Evolutionary conservation across 1,284 basidiomycete genomes (phyloP).

Genomic region (Phylloboletellus chloephorus): DNA sequence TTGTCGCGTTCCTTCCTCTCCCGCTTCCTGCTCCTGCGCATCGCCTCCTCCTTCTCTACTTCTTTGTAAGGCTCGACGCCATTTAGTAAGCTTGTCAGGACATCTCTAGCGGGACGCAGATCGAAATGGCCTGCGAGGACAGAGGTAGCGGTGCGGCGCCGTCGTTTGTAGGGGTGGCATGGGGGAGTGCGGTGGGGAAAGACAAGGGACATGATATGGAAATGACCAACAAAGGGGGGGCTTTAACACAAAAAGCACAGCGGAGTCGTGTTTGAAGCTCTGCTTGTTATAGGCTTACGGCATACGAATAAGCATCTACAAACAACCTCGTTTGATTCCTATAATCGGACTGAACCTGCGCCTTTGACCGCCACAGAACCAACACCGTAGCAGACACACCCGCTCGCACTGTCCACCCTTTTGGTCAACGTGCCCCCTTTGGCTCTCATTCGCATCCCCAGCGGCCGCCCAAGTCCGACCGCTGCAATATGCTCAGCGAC

Average conservation of each 20-base stretch:
- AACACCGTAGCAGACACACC: background rate
- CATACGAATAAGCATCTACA: conserved; percentile 33
- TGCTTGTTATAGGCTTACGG: conserved; percentile 35
- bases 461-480: conserved; percentile 6
- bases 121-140: conserved; percentile 73
- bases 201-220: conserved; percentile 31
- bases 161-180: conserved; percentile 40
- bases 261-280: conserved; percentile 33
- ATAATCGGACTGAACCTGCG: background rate
- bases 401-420: conserved; percentile 15
- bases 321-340: conserved; percentile 29
- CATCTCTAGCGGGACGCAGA: conserved; percentile 58
- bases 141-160: conserved; percentile 63
- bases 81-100: conserved; percentile 70
- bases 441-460: conserved; percentile 12
- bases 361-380: too few relatives aligned
- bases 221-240: conserved; percentile 13
- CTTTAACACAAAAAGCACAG: conserved; percentile 25
- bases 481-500: conserved; percentile 1
- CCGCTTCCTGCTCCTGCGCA: conserved; percentile 43
- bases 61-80: conserved; percentile 60
- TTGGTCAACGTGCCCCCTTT: too few relatives aligned
- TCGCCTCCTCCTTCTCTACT: conserved; percentile 55
- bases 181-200: conserved; percentile 29
- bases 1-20: conserved; percentile 47